Evolutionary conservation across 2,329 filamentous ascomycete species (phyloP).

Genomic region (Thyridium curvatum): DNA sequence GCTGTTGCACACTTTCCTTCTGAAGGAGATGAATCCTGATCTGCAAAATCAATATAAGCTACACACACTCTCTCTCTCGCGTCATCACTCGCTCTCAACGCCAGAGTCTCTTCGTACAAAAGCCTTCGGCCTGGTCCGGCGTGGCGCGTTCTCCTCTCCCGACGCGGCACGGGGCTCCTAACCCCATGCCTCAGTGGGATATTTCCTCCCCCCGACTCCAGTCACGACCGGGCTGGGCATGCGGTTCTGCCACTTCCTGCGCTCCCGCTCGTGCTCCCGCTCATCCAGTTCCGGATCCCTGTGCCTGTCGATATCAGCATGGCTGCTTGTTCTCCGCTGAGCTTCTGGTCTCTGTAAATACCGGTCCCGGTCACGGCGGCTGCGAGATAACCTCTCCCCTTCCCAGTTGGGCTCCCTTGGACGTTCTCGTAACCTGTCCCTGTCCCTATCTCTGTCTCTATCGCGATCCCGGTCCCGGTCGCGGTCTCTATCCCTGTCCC

Average conservation of each 20-base stretch:
- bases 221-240: constrained; percentile 25
- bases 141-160: too few relatives aligned
- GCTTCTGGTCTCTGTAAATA: constrained; percentile 33
- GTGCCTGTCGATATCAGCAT: constrained; percentile 39
- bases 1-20: too few relatives aligned
- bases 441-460: constrained; percentile 24
- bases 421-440: constrained; percentile 28
- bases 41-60: too few relatives aligned
- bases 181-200: constrained; percentile 27
- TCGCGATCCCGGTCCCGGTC: constrained; percentile 25
- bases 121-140: too few relatives aligned
- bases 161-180: constrained; percentile 4
- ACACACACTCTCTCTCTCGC: too few relatives aligned
- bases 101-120: too few relatives aligned
- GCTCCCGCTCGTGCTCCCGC: constrained; percentile 16
- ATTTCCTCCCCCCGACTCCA: constrained; percentile 28
- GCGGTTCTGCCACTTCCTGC: constrained; percentile 23
- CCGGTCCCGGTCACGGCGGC: constrained; percentile 12
- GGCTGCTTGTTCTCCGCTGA: constrained; percentile 40
- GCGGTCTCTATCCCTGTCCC: constrained; percentile 30
- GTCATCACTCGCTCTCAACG: too few relatives aligned
- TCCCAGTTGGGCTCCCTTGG: constrained; percentile 27
- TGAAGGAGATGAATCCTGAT: too few relatives aligned
- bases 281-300: constrained; percentile 27
- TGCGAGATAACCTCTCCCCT: too few relatives aligned